These are phyloP conservation scores for Mucor plumbeus DNA, from an alignment of 371 early-diverging fungal genomes.

Conservation along the genomic window DNA sequence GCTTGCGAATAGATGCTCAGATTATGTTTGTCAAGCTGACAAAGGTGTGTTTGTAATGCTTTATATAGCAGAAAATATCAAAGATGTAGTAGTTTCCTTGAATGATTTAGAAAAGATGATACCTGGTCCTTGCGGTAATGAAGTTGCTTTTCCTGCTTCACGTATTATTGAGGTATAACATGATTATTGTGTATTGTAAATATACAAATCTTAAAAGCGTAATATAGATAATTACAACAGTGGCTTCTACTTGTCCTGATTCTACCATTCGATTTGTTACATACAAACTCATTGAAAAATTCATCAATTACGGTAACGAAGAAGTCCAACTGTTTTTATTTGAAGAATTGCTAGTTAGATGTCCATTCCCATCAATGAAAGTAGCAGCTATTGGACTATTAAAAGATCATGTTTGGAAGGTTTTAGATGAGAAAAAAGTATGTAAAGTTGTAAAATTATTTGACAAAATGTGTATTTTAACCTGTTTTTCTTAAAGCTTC, in stretches of 20 bases:
- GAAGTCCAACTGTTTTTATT: conserved; percentile 30
- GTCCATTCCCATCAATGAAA: conserved; percentile 45
- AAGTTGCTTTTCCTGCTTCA: neutral
- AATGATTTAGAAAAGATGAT: conserved; percentile 21
- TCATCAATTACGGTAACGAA: conserved; percentile 29
- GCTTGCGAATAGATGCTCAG: conserved; percentile 11
- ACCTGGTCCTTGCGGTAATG: conserved; percentile 12
- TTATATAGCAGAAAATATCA: conserved; percentile 23
- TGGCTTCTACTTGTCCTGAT: conserved; percentile 26
- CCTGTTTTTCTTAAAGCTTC: neutral
- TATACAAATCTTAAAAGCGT: neutral
- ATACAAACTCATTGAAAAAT: conserved; percentile 29
- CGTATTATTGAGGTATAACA: conserved; percentile 13
- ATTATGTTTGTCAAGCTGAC: conserved; percentile 8
- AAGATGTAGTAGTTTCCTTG: conserved; percentile 8
- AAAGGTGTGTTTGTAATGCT: conserved; percentile 25
- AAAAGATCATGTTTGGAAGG: conserved; percentile 33
- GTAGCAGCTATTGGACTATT: conserved; percentile 44
- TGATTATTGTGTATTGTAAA: neutral
- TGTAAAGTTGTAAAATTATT: neutral
- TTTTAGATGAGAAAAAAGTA: conserved; percentile 16
- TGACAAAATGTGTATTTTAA: neutral
- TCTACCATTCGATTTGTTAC: conserved; percentile 30
- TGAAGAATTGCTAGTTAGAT: conserved; percentile 31
- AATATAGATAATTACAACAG: conserved; percentile 20